Evolutionary conservation across 352 stramenopile genomes (phyloP).

Genomic region (Globisporangium alternatum): DNA sequence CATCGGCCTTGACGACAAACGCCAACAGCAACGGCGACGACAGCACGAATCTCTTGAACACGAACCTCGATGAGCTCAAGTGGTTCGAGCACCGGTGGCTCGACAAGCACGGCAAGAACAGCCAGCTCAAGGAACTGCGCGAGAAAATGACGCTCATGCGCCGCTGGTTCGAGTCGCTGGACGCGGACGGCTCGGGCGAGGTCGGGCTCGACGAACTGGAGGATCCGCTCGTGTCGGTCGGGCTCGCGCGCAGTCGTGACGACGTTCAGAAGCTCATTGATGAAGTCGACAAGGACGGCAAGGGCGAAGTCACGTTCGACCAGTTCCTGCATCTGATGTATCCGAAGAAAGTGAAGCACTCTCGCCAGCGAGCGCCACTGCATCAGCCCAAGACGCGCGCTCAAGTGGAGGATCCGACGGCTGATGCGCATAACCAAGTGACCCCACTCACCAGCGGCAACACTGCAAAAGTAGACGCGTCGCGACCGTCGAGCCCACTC

Average conservation of each 20-base stretch:
- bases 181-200: constrained; percentile 74
- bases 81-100: constrained; percentile 81
- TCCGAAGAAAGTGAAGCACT: constrained; percentile 40
- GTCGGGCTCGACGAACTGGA: constrained; percentile 83
- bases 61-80: constrained; percentile 61
- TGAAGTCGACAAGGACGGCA: constrained; percentile 61
- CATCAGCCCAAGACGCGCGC: constrained; percentile 40
- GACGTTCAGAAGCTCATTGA: constrained; percentile 78
- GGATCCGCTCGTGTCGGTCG: constrained; percentile 86
- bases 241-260: constrained; percentile 63
- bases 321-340: constrained; percentile 76
- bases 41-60: constrained; percentile 19
- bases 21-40: constrained; percentile 8
- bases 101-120: constrained; percentile 69
- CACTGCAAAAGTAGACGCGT: background rate
- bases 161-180: constrained; percentile 88
- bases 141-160: constrained; percentile 68
- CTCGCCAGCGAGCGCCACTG: constrained; percentile 30
- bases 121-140: constrained; percentile 59
- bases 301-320: constrained; percentile 66
- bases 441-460: background rate
- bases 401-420: background rate
- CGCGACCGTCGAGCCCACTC: constrained; percentile 9
- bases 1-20: background rate
- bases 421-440: background rate